Evolutionary conservation across 371 early-diverging fungal genomes (phyloP).

Genomic region (Smittium culicis): DNA sequence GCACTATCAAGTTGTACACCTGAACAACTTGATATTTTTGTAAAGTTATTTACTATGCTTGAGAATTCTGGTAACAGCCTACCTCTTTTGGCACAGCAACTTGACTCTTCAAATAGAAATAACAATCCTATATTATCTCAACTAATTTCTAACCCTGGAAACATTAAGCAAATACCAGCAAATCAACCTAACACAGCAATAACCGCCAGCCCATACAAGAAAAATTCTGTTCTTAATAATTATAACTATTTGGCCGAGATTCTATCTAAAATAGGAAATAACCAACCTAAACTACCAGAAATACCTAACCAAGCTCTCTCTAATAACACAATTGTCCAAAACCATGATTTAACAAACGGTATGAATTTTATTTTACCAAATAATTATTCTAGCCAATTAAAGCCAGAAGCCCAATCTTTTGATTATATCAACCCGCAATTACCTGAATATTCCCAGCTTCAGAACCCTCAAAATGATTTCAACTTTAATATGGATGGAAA

Average conservation of each 20-base stretch:
- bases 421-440: not conserved
- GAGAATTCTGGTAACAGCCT: not conserved
- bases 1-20: not conserved
- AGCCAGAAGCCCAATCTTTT: not conserved
- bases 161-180: not conserved
- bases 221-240: not conserved
- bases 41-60: not conserved
- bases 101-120: not conserved
- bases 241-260: not conserved
- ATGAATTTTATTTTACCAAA: not conserved
- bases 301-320: not conserved
- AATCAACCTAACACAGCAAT: not conserved
- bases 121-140: not conserved
- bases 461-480: not conserved
- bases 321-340: not conserved
- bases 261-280: not conserved
- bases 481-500: not conserved
- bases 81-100: not conserved
- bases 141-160: not conserved
- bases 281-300: not conserved
- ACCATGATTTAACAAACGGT: not conserved
- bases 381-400: not conserved
- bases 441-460: not conserved
- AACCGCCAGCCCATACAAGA: not conserved
- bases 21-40: not conserved